Percentiles rank a stretch among this genome's conserved stretches.
Evolutionary conservation across 192 early-diverging fungal genomes (phyloP).

Genomic region (Backusella psychrophila): DNA sequence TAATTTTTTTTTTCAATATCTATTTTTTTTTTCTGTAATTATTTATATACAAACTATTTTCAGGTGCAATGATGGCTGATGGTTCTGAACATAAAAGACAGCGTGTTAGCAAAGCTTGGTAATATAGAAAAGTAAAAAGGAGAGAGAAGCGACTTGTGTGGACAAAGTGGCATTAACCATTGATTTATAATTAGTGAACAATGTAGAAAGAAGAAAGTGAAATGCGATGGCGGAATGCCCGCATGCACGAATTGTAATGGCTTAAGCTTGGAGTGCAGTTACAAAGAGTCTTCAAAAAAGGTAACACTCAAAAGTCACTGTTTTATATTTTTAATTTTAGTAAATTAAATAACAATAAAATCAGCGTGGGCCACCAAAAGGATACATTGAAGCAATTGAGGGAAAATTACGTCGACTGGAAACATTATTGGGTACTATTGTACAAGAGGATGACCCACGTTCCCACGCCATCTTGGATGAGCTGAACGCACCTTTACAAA

Average conservation of each 20-base stretch:
- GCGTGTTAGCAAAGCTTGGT: conserved; percentile 24
- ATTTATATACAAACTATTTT: conserved; percentile 1
- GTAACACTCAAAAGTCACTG: conserved; percentile 8
- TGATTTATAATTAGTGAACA: conserved; percentile 50
- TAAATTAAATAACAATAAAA: neutral
- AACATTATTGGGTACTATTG: conserved; percentile 57
- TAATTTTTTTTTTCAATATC: neutral
- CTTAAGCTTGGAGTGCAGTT: conserved; percentile 60
- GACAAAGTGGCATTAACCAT: neutral
- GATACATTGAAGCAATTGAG: conserved; percentile 85
- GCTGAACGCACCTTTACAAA: conserved; percentile 36
- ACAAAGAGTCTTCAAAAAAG: conserved; percentile 49
- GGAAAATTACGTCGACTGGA: conserved; percentile 71
- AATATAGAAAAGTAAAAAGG: neutral
- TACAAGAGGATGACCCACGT: conserved; percentile 50
- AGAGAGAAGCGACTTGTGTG: neutral
- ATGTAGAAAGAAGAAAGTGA: conserved; percentile 80
- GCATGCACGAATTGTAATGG: conserved; percentile 69
- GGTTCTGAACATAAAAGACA: conserved; percentile 10
- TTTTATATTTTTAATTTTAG: neutral
- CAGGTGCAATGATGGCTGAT: conserved; percentile 3
- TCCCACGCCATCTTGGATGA: conserved; percentile 37
- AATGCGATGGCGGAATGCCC: conserved; percentile 74
- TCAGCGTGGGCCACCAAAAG: conserved; percentile 81
- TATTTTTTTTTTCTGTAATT: neutral